A percentile compares a stretch with the other conserved stretches of the same genome.
Conservation (phyloP, 192 early-diverging fungal species). For the Coemansia biformis region DNA sequence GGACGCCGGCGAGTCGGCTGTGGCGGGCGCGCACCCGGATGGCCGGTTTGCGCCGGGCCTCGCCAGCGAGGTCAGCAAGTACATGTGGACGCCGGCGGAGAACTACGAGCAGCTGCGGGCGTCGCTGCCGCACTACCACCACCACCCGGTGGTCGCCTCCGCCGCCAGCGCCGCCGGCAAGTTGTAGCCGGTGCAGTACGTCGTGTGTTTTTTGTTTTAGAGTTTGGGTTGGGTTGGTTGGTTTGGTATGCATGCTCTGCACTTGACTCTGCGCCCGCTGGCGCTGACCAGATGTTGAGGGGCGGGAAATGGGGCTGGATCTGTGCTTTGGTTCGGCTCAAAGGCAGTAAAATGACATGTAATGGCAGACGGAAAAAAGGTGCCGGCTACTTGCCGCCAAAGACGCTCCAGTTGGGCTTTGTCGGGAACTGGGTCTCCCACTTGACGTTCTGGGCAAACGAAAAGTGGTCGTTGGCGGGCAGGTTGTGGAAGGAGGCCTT, state of each 20-base stretch:
- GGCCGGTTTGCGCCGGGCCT: conserved; percentile 35
- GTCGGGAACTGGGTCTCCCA: conserved; percentile 51
- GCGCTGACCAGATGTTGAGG: too few relatives aligned
- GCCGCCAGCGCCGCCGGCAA: background rate
- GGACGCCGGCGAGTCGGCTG: conserved; percentile 23
- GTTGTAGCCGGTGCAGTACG: background rate
- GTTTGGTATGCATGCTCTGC: too few relatives aligned
- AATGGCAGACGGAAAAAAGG: conserved; percentile 2
- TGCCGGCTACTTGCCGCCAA: conserved; percentile 35
- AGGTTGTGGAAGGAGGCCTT: conserved; percentile 53
- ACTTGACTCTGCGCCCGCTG: too few relatives aligned
- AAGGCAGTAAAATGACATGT: too few relatives aligned
- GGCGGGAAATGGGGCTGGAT: too few relatives aligned
- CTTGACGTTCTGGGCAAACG: conserved; percentile 51
- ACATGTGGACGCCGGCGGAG: conserved; percentile 44
- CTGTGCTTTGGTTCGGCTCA: too few relatives aligned
- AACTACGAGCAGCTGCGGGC: conserved; percentile 15
- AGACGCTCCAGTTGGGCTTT: conserved; percentile 51
- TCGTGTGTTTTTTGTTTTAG: too few relatives aligned
- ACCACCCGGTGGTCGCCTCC: background rate
- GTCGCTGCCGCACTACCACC: conserved; percentile 2
- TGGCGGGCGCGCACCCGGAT: conserved; percentile 23
- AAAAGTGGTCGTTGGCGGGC: conserved; percentile 50
- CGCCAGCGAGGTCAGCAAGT: conserved; percentile 30
- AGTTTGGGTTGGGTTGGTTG: too few relatives aligned